A percentile compares a stretch with the other conserved stretches of the same genome.
phyloP scores from a whole-genome alignment of 768 basidiomycete genomes.

The Lactarius indigo region DNA sequence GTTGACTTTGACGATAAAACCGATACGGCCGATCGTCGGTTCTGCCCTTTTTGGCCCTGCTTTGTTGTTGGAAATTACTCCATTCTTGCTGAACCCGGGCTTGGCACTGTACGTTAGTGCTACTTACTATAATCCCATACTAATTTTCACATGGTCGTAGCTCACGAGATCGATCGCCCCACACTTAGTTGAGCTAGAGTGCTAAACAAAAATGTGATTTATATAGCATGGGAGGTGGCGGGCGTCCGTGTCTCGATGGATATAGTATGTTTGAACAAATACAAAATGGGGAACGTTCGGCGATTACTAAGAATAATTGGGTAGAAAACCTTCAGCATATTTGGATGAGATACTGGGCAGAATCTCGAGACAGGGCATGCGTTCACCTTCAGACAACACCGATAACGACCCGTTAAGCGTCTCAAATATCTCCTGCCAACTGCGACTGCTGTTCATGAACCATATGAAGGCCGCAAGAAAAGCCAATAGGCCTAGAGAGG shows the following conservation, averaged over 20 bases:
- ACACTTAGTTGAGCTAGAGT: not conserved
- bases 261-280: slow-evolving; percentile 1
- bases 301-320: slow-evolving; percentile 18
- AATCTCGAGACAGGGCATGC: not conserved
- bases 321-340: slow-evolving; percentile 11
- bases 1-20: not conserved
- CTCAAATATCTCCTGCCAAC: slow-evolving; percentile 11
- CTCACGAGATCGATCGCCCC: not conserved
- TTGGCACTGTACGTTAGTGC: not conserved
- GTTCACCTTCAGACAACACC: slow-evolving; percentile 16
- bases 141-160: not conserved
- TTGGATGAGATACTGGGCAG: not conserved
- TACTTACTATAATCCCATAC: not conserved
- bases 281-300: not conserved
- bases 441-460: slow-evolving; percentile 20
- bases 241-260: not conserved
- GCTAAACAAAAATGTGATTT: not conserved
- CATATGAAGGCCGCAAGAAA: slow-evolving; percentile 19
- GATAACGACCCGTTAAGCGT: not conserved
- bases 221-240: not conserved
- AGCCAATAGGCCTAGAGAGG: slow-evolving; percentile 10
- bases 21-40: not conserved
- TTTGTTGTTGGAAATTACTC: not conserved
- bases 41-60: not conserved
- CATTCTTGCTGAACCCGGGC: not conserved